Base-by-base conservation (phyloP, 208 protist genomes). In the Kentomonas sorsogonicus region DNA sequence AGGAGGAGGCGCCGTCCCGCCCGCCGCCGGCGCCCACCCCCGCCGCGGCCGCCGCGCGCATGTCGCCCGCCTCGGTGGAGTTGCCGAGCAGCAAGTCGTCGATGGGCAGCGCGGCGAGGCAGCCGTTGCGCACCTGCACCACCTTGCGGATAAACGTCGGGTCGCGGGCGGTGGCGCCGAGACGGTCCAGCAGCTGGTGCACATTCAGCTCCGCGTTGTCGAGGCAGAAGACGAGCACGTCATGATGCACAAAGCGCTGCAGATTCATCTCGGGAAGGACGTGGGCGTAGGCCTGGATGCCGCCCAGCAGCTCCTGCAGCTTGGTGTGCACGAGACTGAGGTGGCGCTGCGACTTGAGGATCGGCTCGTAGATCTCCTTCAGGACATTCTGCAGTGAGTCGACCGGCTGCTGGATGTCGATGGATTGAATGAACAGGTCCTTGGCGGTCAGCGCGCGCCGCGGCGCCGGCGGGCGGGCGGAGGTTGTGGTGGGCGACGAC, bases 261-360 rank as follows among this genome's bases (percentile, higher is more conserved):
- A 94, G 27, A 58, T 86, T 68, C 18, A 93, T 74, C 26, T 83
- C 74, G 0, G 84, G 72, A 25, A 89, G 59, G 4, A 77, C 57
- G 31, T 78, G 65, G 50, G 70, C 68, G 44, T 74, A 62, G 1
- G 70, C 74, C n/a, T 74, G 74, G 29, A 95, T 83, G 22, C 75
- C 74, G 29, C 70, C 81, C 23, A 88, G 58, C 4, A 95, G 51
- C 31, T 95, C 89, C 46, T 89, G 85, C 52, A 91, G 69, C 48
- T 81, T 71, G 10, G 68, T 64, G 13, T 77, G 72, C 39, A 91
- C 69, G 46, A 53, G 40, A 7, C 67, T 60, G 38, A 82, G 72
- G 18, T 65, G 71, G 53, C 81, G 66, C 46, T 62, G 65, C 11
- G 52, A 44, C 20, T 57, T 65, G 18, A 87, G 58, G 44, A 92